Conservation (phyloP, 2,329 filamentous ascomycete genomes). For the Leptosphaerulina australis region DNA sequence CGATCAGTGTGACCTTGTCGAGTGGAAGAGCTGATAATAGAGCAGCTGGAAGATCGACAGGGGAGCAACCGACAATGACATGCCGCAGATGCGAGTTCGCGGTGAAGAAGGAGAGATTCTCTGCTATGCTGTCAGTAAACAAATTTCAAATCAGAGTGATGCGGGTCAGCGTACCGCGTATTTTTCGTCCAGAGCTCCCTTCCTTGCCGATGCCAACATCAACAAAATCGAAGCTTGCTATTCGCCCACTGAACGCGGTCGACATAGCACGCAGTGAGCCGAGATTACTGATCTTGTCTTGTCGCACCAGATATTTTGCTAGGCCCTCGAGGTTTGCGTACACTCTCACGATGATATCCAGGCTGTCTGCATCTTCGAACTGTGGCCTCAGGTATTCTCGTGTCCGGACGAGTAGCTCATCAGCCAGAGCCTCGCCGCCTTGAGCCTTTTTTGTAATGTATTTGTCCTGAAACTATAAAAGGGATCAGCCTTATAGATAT, state of each 20-base stretch:
- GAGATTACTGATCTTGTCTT: constrained; percentile 45
- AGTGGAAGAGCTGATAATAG: constrained; percentile 43
- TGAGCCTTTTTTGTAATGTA: constrained; percentile 45
- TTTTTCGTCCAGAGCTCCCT: constrained; percentile 41
- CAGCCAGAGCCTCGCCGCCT: constrained; percentile 44
- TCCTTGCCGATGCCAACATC: constrained; percentile 48
- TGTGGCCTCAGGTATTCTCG: constrained; percentile 46
- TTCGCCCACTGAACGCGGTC: constrained; percentile 46
- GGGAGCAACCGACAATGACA: constrained; percentile 43
- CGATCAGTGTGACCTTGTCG: constrained; percentile 43
- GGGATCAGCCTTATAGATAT: constrained; percentile 3
- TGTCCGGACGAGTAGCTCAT: constrained; percentile 43
- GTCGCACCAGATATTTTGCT: constrained; percentile 45
- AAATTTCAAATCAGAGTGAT: neutral
- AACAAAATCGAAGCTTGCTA: constrained; percentile 46
- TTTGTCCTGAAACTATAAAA: constrained; percentile 45
- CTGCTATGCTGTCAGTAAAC: constrained; percentile 25
- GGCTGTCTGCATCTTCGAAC: constrained; percentile 42
- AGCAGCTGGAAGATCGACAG: constrained; percentile 38
- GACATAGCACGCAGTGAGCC: constrained; percentile 45
- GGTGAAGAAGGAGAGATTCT: constrained; percentile 45
- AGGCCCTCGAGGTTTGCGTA: constrained; percentile 48
- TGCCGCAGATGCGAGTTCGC: constrained; percentile 45
- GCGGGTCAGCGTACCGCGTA: constrained; percentile 34
- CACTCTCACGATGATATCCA: constrained; percentile 45